Evolutionary conservation across 768 basidiomycete genomes (phyloP).

Genomic region (Auricularia cornea): DNA sequence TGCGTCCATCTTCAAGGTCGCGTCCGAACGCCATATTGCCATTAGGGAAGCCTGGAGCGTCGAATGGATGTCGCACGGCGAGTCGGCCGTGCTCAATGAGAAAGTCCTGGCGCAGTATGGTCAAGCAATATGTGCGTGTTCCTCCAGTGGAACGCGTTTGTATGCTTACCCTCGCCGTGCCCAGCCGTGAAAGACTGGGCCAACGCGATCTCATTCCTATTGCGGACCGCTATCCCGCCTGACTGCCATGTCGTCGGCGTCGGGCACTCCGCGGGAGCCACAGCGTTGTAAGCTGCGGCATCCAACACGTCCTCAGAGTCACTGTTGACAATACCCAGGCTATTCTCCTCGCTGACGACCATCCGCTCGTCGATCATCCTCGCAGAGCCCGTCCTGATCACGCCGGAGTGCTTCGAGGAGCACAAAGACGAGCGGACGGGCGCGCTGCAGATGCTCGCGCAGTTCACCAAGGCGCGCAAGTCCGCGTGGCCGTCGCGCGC

Average conservation of each 20-base stretch:
- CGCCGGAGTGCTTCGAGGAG: not conserved
- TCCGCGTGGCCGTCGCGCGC: not conserved
- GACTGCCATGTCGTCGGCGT: not conserved
- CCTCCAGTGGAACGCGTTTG: too few species aligned
- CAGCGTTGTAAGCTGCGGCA: not conserved
- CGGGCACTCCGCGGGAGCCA: not conserved
- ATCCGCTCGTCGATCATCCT: not conserved
- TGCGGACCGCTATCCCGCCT: not conserved
- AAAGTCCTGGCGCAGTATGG: not conserved
- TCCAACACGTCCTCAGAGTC: not conserved
- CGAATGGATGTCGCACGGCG: not conserved
- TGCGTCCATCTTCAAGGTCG: not conserved
- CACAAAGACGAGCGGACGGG: not conserved
- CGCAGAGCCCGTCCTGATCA: not conserved
- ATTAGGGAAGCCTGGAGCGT: not conserved
- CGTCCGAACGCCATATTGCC: not conserved
- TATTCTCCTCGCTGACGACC: not conserved
- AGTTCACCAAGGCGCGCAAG: not conserved
- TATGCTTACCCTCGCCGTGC: too few species aligned
- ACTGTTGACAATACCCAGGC: not conserved
- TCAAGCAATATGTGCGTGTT: not conserved
- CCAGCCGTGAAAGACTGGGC: not conserved
- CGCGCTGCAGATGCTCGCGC: not conserved
- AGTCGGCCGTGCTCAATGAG: not conserved
- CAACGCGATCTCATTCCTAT: not conserved